phyloP scores from a whole-genome alignment of 2,329 filamentous ascomycete genomes.

The Zopfia rhizophila region DNA sequence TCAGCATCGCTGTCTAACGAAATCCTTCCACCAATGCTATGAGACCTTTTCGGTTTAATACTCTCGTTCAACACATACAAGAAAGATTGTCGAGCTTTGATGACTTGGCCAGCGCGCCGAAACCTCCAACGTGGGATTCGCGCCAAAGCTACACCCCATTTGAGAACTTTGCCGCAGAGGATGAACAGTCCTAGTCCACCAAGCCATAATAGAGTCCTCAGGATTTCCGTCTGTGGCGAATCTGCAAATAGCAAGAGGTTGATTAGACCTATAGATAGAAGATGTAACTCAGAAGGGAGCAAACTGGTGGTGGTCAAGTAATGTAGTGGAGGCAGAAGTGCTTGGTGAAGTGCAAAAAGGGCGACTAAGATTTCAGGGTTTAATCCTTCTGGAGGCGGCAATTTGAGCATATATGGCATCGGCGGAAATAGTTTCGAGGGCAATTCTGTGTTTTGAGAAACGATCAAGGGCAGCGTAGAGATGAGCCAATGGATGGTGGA shows the following conservation, averaged over 20 bases:
- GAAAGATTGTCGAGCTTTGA: constrained; percentile 56
- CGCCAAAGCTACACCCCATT: constrained; percentile 85
- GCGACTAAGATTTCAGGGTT: constrained; percentile 69
- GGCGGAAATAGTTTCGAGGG: constrained; percentile 45
- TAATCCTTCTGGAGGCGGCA: constrained; percentile 49
- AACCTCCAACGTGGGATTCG: constrained; percentile 94
- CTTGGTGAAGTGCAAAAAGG: constrained; percentile 86
- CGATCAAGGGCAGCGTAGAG: constrained; percentile 74
- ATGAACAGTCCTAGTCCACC: constrained; percentile 81
- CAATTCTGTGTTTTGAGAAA: constrained; percentile 58
- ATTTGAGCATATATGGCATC: constrained; percentile 48
- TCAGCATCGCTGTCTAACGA: constrained; percentile 59
- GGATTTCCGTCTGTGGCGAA: constrained; percentile 64
- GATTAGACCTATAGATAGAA: constrained; percentile 84
- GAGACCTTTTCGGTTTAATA: constrained; percentile 37
- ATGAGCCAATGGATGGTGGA: constrained; percentile 82
- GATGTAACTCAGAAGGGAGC: constrained; percentile 84
- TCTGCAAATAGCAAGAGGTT: constrained; percentile 80
- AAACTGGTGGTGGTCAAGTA: constrained; percentile 90
- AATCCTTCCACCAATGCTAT: constrained; percentile 26
- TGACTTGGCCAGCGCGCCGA: constrained; percentile 63
- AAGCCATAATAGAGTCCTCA: constrained; percentile 58
- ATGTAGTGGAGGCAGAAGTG: constrained; percentile 76
- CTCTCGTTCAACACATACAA: constrained; percentile 53
- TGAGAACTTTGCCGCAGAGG: constrained; percentile 76